Conservation (phyloP, 1,284 basidiomycete genomes). For the Fistulinella cinereoalba region DNA sequence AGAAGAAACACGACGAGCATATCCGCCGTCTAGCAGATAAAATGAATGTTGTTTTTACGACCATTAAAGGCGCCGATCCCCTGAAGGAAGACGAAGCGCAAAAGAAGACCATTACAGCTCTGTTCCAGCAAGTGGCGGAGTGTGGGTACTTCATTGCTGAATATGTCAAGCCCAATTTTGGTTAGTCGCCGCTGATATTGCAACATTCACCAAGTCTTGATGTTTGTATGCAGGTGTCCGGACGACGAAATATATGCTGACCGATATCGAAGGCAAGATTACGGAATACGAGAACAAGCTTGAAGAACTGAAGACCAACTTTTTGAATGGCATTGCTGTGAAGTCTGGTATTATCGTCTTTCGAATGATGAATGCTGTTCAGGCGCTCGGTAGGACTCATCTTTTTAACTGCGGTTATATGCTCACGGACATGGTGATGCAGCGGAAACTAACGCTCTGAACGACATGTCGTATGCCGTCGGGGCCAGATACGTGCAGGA, state of each 20-base stretch:
- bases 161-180: neutral
- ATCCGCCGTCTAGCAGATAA: neutral
- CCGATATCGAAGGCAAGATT: neutral
- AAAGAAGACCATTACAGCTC: neutral
- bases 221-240: neutral
- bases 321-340: neutral
- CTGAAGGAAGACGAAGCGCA: neutral
- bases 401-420: neutral
- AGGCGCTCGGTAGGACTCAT: neutral
- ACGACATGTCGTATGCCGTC: neutral
- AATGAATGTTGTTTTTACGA: neutral
- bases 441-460: neutral
- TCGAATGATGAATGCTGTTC: conserved; percentile 1
- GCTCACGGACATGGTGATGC: neutral
- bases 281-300: neutral
- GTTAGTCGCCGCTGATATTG: neutral
- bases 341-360: neutral
- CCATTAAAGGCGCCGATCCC: neutral
- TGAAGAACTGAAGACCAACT: neutral
- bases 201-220: neutral
- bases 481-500: neutral
- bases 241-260: neutral
- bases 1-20: neutral
- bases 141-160: neutral
- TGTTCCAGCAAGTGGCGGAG: neutral